Base-by-base conservation (phyloP, 1,284 basidiomycete species). In the Austroboletus niveus region DNA sequence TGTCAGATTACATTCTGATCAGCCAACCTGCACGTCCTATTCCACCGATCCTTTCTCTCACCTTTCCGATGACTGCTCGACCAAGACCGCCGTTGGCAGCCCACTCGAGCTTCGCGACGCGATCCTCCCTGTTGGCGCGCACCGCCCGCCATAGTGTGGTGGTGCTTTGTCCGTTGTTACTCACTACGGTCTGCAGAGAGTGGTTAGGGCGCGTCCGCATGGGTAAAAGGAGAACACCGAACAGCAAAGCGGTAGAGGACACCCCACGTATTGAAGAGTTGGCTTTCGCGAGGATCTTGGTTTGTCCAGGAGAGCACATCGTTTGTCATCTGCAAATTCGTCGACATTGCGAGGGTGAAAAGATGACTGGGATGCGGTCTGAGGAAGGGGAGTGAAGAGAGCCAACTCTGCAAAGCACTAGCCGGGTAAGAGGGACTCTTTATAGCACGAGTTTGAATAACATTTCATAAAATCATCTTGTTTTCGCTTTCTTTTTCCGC, bases 81-180 rank as follows among this genome's bases (percentile, higher is more conserved):
- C 89, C 89, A 51, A 91, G 83, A 51, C 85, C 82, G 54, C 88
- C 89, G 60, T 80, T 87, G 48, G 81, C 72, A 49, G 85, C 79
- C 89, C 89, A 92, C 69, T 92, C 89, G 54, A 92, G 80, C 72
- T 85, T 89, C 58, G 89, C 89, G 60, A 91, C 84, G 43, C 87
- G 82, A 68, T 92, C 89, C 72, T 89, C 87, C 65, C 86, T 88
- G 73, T 86, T 87, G 48, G 85, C 77, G 47, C 88, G 85, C 61
- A 89, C 85, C 31, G 85, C 74, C 54, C 85, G 80, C 80, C 80
- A 88, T 49, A 91, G 75, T 29, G 85, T 89, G 15, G 89, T 92
- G 42, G 84, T 79, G 58, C 77, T 84, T 62, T 82, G 78, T 35
- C 86, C 87, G 57, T 74, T 84, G 51, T 74, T 73, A 62, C 71